These are phyloP conservation scores for Colletotrichum gloeosporioides DNA, from an alignment of 2,329 filamentous ascomycete species.

Conservation along the genomic window DNA sequence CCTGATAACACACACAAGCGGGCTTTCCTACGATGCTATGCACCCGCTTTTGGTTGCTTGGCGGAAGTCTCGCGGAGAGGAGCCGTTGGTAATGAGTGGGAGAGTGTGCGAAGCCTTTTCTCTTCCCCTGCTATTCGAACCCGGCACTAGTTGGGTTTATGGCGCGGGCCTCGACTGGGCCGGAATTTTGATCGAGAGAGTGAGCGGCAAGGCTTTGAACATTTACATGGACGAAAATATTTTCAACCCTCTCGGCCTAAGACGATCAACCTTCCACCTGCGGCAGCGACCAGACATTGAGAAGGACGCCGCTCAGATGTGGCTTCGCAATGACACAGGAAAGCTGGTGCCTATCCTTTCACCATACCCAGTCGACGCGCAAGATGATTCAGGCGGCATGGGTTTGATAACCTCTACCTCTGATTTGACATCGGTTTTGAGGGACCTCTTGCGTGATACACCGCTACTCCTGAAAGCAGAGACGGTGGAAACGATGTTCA, in stretches of 20 bases:
- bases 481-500: neutral
- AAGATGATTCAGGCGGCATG: neutral
- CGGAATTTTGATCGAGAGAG: conserved; percentile 27
- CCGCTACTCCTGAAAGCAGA: neutral
- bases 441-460: neutral
- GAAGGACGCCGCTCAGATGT: neutral
- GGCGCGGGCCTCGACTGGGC: conserved; percentile 36
- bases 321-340: neutral
- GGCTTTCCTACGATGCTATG: conserved; percentile 44
- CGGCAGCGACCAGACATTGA: neutral
- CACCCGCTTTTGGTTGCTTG: conserved; percentile 25
- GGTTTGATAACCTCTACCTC: neutral
- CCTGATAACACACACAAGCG: conserved; percentile 52
- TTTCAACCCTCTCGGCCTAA: neutral
- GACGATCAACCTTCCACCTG: neutral
- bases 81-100: conserved; percentile 26
- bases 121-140: conserved; percentile 32
- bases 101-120: neutral
- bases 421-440: neutral
- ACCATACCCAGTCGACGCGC: neutral
- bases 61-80: conserved; percentile 36
- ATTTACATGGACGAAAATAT: neutral
- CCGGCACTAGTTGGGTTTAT: conserved; percentile 33
- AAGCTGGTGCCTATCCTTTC: neutral
- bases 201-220: neutral